Conservation (phyloP, 441 rosid species). For the Mallotus repandus region DNA sequence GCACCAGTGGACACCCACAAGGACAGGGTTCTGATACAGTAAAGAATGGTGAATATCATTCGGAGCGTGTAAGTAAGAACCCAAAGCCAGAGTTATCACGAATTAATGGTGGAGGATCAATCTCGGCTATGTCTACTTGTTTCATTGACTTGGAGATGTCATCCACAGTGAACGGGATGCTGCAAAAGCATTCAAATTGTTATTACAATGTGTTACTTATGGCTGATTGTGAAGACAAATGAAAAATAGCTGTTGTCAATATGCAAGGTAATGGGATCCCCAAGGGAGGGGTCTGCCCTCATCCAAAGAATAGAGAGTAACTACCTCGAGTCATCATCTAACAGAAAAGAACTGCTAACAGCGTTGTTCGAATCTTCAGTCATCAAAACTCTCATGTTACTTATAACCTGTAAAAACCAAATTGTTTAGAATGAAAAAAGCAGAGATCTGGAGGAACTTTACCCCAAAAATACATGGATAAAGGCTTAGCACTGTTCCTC, state of each 20-base stretch:
- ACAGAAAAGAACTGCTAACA: slow-evolving; percentile 87
- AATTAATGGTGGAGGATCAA: slow-evolving; percentile 78
- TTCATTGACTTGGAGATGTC: slow-evolving; percentile 95
- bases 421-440: slow-evolving; percentile 13
- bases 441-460: background rate
- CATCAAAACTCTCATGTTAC: slow-evolving; percentile 92
- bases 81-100: slow-evolving; percentile 86
- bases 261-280: background rate
- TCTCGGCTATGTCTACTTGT: slow-evolving; percentile 77
- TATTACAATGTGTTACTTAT: background rate
- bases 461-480: background rate
- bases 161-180: slow-evolving; percentile 94
- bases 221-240: background rate
- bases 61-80: slow-evolving; percentile 79
- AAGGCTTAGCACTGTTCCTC: background rate
- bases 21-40: slow-evolving; percentile 6
- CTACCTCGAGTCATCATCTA: slow-evolving; percentile 96
- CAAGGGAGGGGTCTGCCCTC: no score
- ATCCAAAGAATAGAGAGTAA: background rate
- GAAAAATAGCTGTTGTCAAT: background rate
- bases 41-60: slow-evolving; percentile 35
- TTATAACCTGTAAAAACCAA: slow-evolving; percentile 58
- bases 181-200: slow-evolving; percentile 36
- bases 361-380: slow-evolving; percentile 91
- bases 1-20: background rate